Evolutionary conservation across 2,329 filamentous ascomycete genomes (phyloP).

Genomic region (Sporothrix brasiliensis): DNA sequence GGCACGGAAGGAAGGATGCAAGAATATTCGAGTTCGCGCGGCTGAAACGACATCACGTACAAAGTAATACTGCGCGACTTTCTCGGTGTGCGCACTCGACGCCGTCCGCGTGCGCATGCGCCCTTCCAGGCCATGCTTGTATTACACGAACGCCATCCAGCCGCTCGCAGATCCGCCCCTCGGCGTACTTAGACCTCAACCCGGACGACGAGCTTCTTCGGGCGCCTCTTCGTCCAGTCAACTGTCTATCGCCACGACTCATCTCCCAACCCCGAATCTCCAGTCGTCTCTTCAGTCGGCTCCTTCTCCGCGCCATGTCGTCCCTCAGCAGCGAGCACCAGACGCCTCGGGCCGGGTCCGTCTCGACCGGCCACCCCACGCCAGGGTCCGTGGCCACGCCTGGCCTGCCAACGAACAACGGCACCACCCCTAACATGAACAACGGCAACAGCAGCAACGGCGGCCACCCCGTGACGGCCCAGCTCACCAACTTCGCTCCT

Average conservation of each 20-base stretch:
- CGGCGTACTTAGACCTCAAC: neutral
- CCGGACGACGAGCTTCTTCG: neutral
- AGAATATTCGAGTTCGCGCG: neutral
- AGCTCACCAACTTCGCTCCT: constrained; percentile 11
- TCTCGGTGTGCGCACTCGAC: neutral
- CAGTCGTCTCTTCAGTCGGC: neutral
- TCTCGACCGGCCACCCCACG: constrained; percentile 25
- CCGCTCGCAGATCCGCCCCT: neutral
- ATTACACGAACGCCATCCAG: neutral
- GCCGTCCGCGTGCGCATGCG: constrained; percentile 6
- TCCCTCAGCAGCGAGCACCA: constrained; percentile 21
- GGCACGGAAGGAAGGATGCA: neutral
- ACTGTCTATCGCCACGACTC: neutral
- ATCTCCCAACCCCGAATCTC: neutral
- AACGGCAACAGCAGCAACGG: neutral
- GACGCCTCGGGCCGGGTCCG: constrained; percentile 26
- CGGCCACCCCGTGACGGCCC: neutral
- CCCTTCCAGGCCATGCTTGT: neutral
- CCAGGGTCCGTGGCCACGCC: constrained; percentile 20
- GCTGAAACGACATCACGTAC: constrained; percentile 1
- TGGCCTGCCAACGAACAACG: neutral
- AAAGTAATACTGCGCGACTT: neutral
- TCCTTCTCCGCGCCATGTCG: constrained; percentile 7
- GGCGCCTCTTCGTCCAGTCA: neutral
- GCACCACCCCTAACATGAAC: neutral